These are phyloP conservation scores for Microbotryomycetes sp. DNA, from an alignment of 1,284 basidiomycete species.

Conservation along the genomic window DNA sequence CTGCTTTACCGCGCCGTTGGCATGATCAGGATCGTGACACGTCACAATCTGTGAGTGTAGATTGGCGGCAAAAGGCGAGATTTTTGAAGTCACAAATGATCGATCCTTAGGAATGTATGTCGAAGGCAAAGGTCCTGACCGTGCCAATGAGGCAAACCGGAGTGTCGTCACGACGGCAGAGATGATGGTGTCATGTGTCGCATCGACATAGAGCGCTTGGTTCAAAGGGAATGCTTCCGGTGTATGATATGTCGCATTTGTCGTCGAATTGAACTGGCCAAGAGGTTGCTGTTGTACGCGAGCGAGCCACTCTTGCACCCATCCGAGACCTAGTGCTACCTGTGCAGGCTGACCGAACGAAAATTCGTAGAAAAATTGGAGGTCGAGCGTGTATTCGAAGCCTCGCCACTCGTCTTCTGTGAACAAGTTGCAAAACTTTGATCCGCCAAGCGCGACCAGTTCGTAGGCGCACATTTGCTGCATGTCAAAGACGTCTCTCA, in stretches of 20 bases:
- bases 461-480: slow-evolving; percentile 55
- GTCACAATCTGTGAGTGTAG: slow-evolving; percentile 58
- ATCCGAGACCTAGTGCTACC: slow-evolving; percentile 45
- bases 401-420: slow-evolving; percentile 61
- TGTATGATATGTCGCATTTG: slow-evolving; percentile 55
- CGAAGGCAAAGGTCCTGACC: slow-evolving; percentile 60
- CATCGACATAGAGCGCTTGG: slow-evolving; percentile 56
- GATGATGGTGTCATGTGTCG: slow-evolving; percentile 48
- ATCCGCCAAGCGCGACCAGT: slow-evolving; percentile 49
- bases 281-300: slow-evolving; percentile 52
- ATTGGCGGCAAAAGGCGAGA: slow-evolving; percentile 54
- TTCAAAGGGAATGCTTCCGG: slow-evolving; percentile 55
- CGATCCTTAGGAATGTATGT: slow-evolving; percentile 60
- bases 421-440: slow-evolving; percentile 53
- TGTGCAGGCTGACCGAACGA: slow-evolving; percentile 43
- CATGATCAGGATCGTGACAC: slow-evolving; percentile 42
- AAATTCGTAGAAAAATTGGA: slow-evolving; percentile 46
- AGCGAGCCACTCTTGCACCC: slow-evolving; percentile 41
- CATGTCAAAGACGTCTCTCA: slow-evolving; percentile 56
- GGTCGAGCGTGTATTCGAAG: slow-evolving; percentile 52
- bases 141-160: slow-evolving; percentile 63
- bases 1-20: not conserved
- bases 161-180: slow-evolving; percentile 49
- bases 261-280: slow-evolving; percentile 49
- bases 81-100: slow-evolving; percentile 48